Percentiles rank a stretch among this genome's conserved stretches.
Evolutionary conservation across 352 stramenopile species (phyloP).

Genomic region (Pythium folliculosum): DNA sequence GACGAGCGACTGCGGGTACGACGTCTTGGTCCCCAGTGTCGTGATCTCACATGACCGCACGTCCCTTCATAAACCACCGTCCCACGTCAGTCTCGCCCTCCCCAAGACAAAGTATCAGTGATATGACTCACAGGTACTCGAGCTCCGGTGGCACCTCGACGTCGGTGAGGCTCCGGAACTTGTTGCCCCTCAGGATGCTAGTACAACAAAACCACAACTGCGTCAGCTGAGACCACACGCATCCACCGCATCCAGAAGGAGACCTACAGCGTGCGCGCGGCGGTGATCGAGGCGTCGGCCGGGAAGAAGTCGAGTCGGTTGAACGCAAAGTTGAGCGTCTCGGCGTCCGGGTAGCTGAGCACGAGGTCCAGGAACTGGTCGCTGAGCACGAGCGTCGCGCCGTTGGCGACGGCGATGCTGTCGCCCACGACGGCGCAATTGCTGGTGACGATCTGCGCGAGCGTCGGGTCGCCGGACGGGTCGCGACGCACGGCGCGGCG

Average conservation of each 20-base stretch:
- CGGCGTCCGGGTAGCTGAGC: slow-evolving; percentile 22
- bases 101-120: no score
- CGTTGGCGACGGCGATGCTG: slow-evolving; percentile 3
- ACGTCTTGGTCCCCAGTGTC: slow-evolving; percentile 1
- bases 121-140: no score
- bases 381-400: slow-evolving; percentile 9
- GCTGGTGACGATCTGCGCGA: slow-evolving; percentile 19
- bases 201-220: background rate
- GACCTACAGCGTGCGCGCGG: slow-evolving; percentile 12
- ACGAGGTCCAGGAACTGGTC: slow-evolving; percentile 9
- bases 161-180: slow-evolving; percentile 8
- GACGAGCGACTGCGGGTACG: slow-evolving; percentile 20
- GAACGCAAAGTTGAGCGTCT: slow-evolving; percentile 24
- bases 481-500: slow-evolving; percentile 9
- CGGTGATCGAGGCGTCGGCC: slow-evolving; percentile 1
- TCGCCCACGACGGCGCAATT: slow-evolving; percentile 12
- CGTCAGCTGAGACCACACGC: no score
- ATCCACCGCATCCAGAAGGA: background rate
- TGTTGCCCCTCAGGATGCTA: slow-evolving; percentile 18
- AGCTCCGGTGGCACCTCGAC: slow-evolving; percentile 16
- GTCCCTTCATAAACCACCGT: background rate
- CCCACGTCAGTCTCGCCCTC: no score
- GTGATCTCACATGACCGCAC: slow-evolving; percentile 14
- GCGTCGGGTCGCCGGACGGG: background rate
- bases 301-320: slow-evolving; percentile 22